Percentiles rank a stretch among this genome's conserved stretches.
phyloP scores from a whole-genome alignment of 2,329 filamentous ascomycete species.

The Alternaria incomplexa region DNA sequence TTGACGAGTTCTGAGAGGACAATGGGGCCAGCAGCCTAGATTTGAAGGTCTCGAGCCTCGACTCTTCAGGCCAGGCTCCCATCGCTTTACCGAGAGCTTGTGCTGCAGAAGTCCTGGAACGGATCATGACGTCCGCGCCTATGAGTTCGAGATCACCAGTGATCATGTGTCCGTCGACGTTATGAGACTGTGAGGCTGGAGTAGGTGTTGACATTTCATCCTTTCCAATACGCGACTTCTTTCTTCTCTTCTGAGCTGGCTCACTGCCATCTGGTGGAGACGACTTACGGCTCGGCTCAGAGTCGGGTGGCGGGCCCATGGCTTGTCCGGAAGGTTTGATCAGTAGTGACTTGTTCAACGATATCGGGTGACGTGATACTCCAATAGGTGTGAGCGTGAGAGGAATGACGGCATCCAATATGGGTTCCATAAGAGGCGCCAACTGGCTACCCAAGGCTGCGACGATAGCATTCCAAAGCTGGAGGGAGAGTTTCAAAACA shows the following conservation, averaged over 20 bases:
- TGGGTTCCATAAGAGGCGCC: slow-evolving; percentile 73
- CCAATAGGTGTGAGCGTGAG: slow-evolving; percentile 90
- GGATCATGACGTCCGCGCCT: slow-evolving; percentile 83
- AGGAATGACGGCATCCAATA: slow-evolving; percentile 81
- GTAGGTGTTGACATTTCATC: slow-evolving; percentile 61
- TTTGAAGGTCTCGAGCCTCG: slow-evolving; percentile 68
- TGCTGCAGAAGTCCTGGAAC: slow-evolving; percentile 86
- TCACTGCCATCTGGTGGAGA: slow-evolving; percentile 45
- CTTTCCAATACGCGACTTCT: slow-evolving; percentile 80
- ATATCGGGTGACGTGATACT: slow-evolving; percentile 85
- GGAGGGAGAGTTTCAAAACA: slow-evolving; percentile 80
- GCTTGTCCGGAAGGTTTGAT: slow-evolving; percentile 90
- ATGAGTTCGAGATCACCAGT: slow-evolving; percentile 95
- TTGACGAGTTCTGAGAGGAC: slow-evolving; percentile 77
- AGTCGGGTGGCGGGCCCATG: slow-evolving; percentile 63
- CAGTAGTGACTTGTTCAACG: slow-evolving; percentile 89
- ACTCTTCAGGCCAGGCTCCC: slow-evolving; percentile 70
- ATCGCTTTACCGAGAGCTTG: slow-evolving; percentile 86
- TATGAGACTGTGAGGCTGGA: slow-evolving; percentile 71
- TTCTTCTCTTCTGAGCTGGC: slow-evolving; percentile 76
- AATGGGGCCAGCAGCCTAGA: slow-evolving; percentile 70
- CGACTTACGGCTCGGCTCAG: slow-evolving; percentile 34
- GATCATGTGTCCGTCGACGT: slow-evolving; percentile 98
- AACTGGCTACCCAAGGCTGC: slow-evolving; percentile 71
- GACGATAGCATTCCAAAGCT: slow-evolving; percentile 84